Conservation (phyloP, 2,329 filamentous ascomycete genomes). For the Microthyrium microscopicum region DNA sequence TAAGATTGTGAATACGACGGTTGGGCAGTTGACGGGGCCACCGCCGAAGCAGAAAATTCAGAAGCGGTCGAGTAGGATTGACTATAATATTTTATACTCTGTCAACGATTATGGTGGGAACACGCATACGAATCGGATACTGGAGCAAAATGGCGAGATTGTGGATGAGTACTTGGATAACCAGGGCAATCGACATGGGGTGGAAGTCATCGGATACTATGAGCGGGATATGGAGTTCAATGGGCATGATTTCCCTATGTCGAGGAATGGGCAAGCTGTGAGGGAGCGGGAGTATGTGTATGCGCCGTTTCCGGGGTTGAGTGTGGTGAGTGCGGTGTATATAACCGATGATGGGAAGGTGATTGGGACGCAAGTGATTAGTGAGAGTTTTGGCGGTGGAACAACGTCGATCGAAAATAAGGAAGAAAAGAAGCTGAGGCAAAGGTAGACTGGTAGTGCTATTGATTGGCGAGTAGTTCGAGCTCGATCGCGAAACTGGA, state of each 20-base stretch:
- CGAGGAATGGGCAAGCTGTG: slow-evolving; percentile 27
- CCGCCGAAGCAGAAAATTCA: slow-evolving; percentile 8
- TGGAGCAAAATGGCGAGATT: slow-evolving; percentile 38
- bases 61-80: slow-evolving; percentile 9
- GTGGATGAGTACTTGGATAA: slow-evolving; percentile 39
- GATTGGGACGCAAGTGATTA: slow-evolving; percentile 33
- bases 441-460: too few relatives aligned
- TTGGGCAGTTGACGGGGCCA: slow-evolving; percentile 11
- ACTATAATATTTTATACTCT: slow-evolving; percentile 42
- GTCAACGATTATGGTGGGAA: slow-evolving; percentile 42
- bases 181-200: slow-evolving; percentile 28
- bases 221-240: slow-evolving; percentile 37
- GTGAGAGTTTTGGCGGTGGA: slow-evolving; percentile 36
- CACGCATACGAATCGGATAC: slow-evolving; percentile 35
- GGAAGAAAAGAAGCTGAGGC: not conserved
- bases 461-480: too few relatives aligned
- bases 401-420: slow-evolving; percentile 29
- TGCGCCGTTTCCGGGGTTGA: slow-evolving; percentile 31
- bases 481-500: too few relatives aligned
- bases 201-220: slow-evolving; percentile 33
- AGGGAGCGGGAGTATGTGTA: slow-evolving; percentile 39
- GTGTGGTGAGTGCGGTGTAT: slow-evolving; percentile 32
- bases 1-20: slow-evolving; percentile 29
- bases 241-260: slow-evolving; percentile 27
- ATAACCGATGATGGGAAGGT: slow-evolving; percentile 30